phyloP scores from a whole-genome alignment of 768 basidiomycete genomes.

The Termitomyces sp. region DNA sequence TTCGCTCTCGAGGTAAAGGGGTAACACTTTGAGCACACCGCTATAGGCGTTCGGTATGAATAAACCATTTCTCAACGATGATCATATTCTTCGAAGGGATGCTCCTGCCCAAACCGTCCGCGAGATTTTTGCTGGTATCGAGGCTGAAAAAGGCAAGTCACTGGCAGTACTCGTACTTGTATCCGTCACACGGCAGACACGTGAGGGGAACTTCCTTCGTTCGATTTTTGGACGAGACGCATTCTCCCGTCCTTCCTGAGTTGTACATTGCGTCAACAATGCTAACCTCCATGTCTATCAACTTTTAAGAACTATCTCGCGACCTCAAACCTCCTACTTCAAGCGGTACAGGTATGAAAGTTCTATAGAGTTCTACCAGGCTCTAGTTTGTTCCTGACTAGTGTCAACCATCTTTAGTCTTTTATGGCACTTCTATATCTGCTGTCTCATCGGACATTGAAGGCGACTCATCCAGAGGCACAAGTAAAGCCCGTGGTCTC shows the following conservation, averaged over 20 bases:
- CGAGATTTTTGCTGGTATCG: not conserved
- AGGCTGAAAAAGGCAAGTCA: slow-evolving; percentile 14
- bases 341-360: slow-evolving; percentile 19
- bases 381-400: slow-evolving; percentile 13
- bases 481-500: slow-evolving; percentile 13
- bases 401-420: slow-evolving; percentile 16
- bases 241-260: not conserved
- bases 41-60: not conserved
- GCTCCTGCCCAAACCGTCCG: not conserved
- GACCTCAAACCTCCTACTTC: slow-evolving; percentile 7
- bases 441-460: slow-evolving; percentile 14
- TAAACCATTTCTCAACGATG: not conserved
- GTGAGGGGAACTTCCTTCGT: slow-evolving; percentile 3
- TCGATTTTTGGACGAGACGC: not conserved
- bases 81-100: not conserved
- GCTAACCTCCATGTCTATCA: slow-evolving; percentile 13
- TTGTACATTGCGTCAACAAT: not conserved
- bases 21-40: not conserved
- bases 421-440: slow-evolving; percentile 23
- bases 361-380: slow-evolving; percentile 20
- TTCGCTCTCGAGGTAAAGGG: not conserved
- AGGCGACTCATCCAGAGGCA: slow-evolving; percentile 9
- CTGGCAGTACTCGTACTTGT: no score
- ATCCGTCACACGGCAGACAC: not conserved
- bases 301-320: slow-evolving; percentile 16